These are phyloP conservation scores for Fomitopsis palustris DNA, from an alignment of 1,284 basidiomycete species.

Conservation along the genomic window DNA sequence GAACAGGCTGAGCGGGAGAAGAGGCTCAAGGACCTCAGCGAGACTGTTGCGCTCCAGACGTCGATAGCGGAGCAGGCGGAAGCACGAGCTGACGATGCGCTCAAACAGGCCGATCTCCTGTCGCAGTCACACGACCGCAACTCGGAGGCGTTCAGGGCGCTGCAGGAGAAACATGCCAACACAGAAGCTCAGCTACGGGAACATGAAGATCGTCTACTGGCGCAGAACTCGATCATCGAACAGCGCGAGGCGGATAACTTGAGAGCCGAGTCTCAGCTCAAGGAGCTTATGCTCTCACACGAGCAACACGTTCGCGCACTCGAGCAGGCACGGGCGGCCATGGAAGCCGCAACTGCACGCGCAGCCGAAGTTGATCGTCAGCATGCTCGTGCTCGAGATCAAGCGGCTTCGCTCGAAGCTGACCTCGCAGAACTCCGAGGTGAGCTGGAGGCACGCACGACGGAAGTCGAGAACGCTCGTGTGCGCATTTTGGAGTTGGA, in stretches of 20 bases:
- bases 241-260: constrained; percentile 81
- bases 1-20: constrained; percentile 70
- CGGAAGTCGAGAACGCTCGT: constrained; percentile 71
- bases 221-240: constrained; percentile 73
- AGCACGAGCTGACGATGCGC: constrained; percentile 76
- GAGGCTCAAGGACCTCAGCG: constrained; percentile 69
- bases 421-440: constrained; percentile 76
- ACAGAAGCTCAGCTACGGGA: constrained; percentile 77
- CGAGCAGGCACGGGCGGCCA: constrained; percentile 79
- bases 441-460: constrained; percentile 71
- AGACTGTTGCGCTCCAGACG: constrained; percentile 73
- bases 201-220: constrained; percentile 72
- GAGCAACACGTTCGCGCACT: constrained; percentile 86
- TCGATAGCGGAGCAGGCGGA: constrained; percentile 80
- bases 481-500: constrained; percentile 72
- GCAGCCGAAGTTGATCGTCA: constrained; percentile 79
- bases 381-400: constrained; percentile 65
- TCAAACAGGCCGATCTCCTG: constrained; percentile 78
- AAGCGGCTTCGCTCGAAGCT: constrained; percentile 64
- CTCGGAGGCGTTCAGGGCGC: constrained; percentile 65
- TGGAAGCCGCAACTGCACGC: constrained; percentile 75
- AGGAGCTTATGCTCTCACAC: constrained; percentile 63
- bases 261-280: constrained; percentile 63
- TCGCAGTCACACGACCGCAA: constrained; percentile 77
- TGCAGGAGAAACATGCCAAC: constrained; percentile 64